Base-by-base conservation (phyloP, 768 basidiomycete species). In the Austroboletus festivus region DNA sequence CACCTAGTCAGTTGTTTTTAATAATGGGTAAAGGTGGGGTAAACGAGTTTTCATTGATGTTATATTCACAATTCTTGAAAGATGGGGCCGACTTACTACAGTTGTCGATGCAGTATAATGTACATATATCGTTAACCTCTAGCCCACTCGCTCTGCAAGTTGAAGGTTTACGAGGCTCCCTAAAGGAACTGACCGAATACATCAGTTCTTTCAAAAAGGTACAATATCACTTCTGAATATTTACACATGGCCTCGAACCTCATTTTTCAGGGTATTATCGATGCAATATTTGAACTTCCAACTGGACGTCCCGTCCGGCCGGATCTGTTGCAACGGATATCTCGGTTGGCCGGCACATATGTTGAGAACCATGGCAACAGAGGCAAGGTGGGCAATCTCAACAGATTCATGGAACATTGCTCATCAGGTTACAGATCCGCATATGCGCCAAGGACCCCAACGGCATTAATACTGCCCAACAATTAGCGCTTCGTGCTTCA, bases 11-110 rank as follows among this genome's bases (percentile, higher is more conserved):
- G 55, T 72, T 87, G 6, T 87, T 89, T 60, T 60, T 89, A 24
- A 72, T 89, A 24, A 74, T 91, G 52, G 87, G 87, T 34, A 83
- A 77, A 76, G 83, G 88, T 85, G 24, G 42, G 53, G 43, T 38
- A 31, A 31, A 38, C 4, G 8, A 18, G 9, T 35, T 49, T 41
- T 24, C 6, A 15, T n/a, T 26, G 21, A 47, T 47, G 24, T 11
- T 54, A 24, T n/a, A 33, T 48, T 58, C 42, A 56, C 34, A 6
- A 50, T 44, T 52, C 9, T 20, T 41, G 31, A 22, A 37, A 89
- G 88, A 89, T 62, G 87, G 87, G 30, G 66, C 71, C 34, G 74
- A 88, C 57, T 70, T 86, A 26, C 63, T 83, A 48, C 71, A 76
- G 20, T 51, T 88, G 42, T 82, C 85, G n/a, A 71, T 68, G 52